Evolutionary conservation across 2,329 filamentous ascomycete species (phyloP).

Genomic region (Ophiosphaerella narmari): DNA sequence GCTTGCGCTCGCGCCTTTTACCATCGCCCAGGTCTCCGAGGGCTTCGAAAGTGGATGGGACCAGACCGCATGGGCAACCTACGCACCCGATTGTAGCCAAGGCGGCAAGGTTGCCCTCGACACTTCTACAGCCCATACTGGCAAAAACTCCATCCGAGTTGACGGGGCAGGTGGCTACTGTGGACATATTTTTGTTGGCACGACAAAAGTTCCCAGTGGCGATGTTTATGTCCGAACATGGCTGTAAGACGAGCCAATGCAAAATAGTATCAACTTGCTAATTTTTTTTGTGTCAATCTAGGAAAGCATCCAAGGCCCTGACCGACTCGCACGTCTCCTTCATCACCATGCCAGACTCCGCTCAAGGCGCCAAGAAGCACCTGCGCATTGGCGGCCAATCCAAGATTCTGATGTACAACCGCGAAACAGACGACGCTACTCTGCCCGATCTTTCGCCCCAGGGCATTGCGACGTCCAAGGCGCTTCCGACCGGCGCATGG

Average conservation of each 20-base stretch:
- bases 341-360: constrained; percentile 66
- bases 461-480: constrained; percentile 60
- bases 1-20: constrained; percentile 51
- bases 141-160: constrained; percentile 76
- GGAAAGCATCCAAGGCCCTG: constrained; percentile 62
- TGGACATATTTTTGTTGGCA: constrained; percentile 65
- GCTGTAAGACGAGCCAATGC: constrained; percentile 51
- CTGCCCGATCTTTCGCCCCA: constrained; percentile 65
- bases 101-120: constrained; percentile 63
- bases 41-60: constrained; percentile 65
- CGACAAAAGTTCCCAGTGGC: constrained; percentile 59
- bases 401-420: constrained; percentile 68
- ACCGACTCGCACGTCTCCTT: constrained; percentile 65
- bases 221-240: constrained; percentile 63
- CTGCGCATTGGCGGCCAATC: constrained; percentile 66
- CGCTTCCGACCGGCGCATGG: constrained; percentile 58
- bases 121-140: constrained; percentile 57
- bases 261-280: constrained; percentile 6
- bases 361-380: constrained; percentile 61
- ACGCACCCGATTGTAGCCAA: constrained; percentile 64
- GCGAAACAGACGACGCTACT: constrained; percentile 65
- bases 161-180: constrained; percentile 63
- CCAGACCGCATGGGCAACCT: constrained; percentile 61
- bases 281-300: constrained; percentile 40
- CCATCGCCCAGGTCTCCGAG: constrained; percentile 59